Base-by-base conservation (phyloP, 305 asterid genomes). In the Fraxinus platypoda region DNA sequence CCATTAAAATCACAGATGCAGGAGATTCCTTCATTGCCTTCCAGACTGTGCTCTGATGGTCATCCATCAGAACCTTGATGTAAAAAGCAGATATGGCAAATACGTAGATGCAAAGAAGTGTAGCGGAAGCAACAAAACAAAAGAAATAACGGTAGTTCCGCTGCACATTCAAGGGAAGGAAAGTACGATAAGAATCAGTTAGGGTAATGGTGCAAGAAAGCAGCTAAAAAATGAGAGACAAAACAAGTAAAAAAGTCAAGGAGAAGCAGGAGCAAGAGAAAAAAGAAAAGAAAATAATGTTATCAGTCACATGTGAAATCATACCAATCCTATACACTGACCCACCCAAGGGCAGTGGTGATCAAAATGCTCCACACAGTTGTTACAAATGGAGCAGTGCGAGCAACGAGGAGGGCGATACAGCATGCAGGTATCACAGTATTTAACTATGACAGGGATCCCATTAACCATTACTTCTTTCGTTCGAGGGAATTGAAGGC, bases 311-410 rank as follows among this genome's bases (percentile, higher is more conserved):
- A 52, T 62, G 31, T 6, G 21, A 77, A 80, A 79, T 76, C 92
- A 76, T 91, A 96, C 99, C 99, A 94, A 66, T 82, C 98, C 99
- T 80, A 97, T 91, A 91, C 99, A 97, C 88, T 97, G 99, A 75
- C 98, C 99, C 41, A 97, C 98, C 99, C 99, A 97, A 75, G 99
- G 99, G 90, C 99, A 97, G 89, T 97, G 99, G 81, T 97, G 99
- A 87, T 97, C 99, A 81, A 97, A 97, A 78, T 95, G 98, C 90
- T 97, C 99, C 74, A 97, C 98, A 78, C 99, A 97, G 82, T 97
- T 97, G 88, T 97, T 91, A 87, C 99, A 97, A 75, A 95, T 90
- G 84, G 99, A 94, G 89, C 99, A 97, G 87, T 97, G 99, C 38
- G 98, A 97, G 88, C 99, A 94, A 75, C 99, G 97, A 76, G 98